Evolutionary conservation across 257 asterid species (phyloP).

Genomic region (Rhazya stricta): DNA sequence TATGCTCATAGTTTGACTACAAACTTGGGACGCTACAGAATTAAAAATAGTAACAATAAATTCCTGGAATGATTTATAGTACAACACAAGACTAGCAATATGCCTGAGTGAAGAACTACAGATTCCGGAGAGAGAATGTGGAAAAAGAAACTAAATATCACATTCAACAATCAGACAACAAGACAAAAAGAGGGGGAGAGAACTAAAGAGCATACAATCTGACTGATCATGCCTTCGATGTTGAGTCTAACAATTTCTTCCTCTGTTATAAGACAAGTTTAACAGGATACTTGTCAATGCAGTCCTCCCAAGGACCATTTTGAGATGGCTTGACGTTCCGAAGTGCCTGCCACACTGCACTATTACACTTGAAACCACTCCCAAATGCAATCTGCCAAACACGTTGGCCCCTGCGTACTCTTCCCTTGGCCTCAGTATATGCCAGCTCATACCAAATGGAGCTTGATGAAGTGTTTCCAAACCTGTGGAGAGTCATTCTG

Average conservation of each 20-base stretch:
- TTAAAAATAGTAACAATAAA: not conserved
- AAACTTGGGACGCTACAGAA: not conserved
- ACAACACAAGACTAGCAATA: slow-evolving; percentile 10
- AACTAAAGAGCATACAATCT: not conserved
- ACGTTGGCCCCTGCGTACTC: slow-evolving; percentile 53
- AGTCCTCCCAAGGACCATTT: slow-evolving; percentile 64
- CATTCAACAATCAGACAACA: not conserved
- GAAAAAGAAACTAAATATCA: not conserved
- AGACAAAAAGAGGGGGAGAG: not conserved
- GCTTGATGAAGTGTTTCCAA: slow-evolving; percentile 80
- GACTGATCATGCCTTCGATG: not conserved
- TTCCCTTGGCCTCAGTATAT: slow-evolving; percentile 68
- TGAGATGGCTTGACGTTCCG: slow-evolving; percentile 42
- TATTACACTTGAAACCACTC: slow-evolving; percentile 73
- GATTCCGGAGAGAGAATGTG: not conserved
- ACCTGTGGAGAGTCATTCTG: slow-evolving; percentile 74
- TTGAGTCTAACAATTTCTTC: not conserved
- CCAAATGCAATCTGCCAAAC: slow-evolving; percentile 88
- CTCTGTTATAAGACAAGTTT: slow-evolving; percentile 36
- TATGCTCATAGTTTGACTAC: not conserved
- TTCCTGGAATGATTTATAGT: not conserved
- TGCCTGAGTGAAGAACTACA: not conserved
- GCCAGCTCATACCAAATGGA: slow-evolving; percentile 84
- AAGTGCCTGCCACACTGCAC: slow-evolving; percentile 84
- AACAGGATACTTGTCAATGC: slow-evolving; percentile 66